Evolutionary conservation across 2,329 filamentous ascomycete genomes (phyloP).

Genomic region (Leptographium galeiforme): DNA sequence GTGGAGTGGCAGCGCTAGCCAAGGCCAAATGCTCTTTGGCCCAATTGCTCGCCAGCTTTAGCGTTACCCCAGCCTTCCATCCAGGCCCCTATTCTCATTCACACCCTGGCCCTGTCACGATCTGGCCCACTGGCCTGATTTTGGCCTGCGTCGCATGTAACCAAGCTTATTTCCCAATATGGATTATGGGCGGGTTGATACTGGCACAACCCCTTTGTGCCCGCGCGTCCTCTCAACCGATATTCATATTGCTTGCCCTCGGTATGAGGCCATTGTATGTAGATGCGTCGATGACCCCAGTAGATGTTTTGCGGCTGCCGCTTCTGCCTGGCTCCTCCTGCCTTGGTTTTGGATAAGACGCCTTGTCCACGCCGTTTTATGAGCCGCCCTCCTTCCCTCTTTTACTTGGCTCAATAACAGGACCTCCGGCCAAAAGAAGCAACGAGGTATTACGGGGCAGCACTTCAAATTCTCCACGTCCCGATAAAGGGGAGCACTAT

Average conservation of each 20-base stretch:
- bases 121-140: background rate
- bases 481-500: background rate
- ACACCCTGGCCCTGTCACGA: background rate
- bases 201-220: background rate
- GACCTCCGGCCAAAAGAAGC: background rate
- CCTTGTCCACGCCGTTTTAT: background rate
- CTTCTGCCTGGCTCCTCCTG: background rate
- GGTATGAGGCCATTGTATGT: background rate
- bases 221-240: background rate
- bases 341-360: background rate
- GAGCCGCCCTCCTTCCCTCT: background rate
- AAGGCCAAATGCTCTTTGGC: too few relatives aligned
- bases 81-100: too few relatives aligned
- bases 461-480: background rate
- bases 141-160: background rate
- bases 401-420: conserved; percentile 2
- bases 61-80: too few relatives aligned
- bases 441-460: background rate
- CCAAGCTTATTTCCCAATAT: background rate
- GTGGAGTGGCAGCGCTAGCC: too few relatives aligned
- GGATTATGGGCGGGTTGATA: background rate
- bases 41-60: too few relatives aligned
- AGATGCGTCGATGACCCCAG: background rate
- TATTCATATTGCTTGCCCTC: too few relatives aligned
- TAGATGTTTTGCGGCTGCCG: background rate